Base-by-base conservation (phyloP, 257 asterid genomes). In the Solanum pennellii region DNA sequence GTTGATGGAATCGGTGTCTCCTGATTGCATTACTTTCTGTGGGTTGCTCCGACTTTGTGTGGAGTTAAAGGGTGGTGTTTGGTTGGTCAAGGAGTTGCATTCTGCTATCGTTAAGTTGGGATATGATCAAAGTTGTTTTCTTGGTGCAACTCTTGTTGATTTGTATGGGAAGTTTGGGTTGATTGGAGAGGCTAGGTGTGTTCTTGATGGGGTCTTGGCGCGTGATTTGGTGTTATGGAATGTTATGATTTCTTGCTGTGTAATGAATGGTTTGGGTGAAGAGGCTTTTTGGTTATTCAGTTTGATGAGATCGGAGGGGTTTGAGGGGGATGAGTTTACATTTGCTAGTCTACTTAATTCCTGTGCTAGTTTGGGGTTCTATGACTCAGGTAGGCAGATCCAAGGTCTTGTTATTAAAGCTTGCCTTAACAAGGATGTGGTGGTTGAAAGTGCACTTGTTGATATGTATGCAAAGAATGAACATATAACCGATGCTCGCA, bases 391-490 rank as follows among this genome's bases (percentile, higher is more conserved):
- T 29, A 84, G 88, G 45, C 87, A 85, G 71, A 80, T 91, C 41
- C 93, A 89, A 77, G 91, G 89, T 47, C 83, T 71, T 56, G 77
- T 84, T 13, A 23, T 84, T 82, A 91, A 83, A 42, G 72, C 47
- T 35, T 86, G 86, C 87, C 83, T 42, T 66, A 85, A 86, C 86
- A 47, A 37, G 20, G 90, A 91, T 45, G 86, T 91, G 65, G 86
- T 88, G 73, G 86, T 89, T n/a, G 85, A 88, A 12, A 89, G 91
- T 72, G 90, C 89, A 59, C 87, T 88, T 14, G 84, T 89, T 89
- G 87, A 91, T 82, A 91, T 91, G 93, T 89, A 91, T 84, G 91
- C 88, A 7, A 91, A 91, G 87, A 84, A 69, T 80, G 79, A 80
- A 77, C 66, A 44, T 65, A 39, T 86, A 74, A 16, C 12, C 7